Evolutionary conservation across 106 monocot species (phyloP).

Genomic region (Phalaenopsis equestris): DNA sequence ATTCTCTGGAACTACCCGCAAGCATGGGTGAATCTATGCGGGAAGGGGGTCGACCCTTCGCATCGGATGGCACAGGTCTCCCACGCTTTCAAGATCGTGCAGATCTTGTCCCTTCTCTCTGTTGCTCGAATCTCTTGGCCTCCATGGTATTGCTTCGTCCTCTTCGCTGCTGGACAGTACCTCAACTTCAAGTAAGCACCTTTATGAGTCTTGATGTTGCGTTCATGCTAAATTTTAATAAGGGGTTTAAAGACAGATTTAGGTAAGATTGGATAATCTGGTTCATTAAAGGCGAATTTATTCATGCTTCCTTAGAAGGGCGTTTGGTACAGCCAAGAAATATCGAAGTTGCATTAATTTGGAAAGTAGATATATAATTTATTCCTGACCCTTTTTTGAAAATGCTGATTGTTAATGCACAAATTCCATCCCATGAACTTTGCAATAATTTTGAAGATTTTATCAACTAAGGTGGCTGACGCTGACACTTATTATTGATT

Average conservation of each 20-base stretch:
- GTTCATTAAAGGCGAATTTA: background rate
- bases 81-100: slow-evolving; percentile 60
- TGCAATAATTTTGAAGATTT: no score
- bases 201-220: background rate
- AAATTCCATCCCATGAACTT: no score
- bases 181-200: slow-evolving; percentile 78
- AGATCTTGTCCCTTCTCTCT: slow-evolving; percentile 65
- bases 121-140: slow-evolving; percentile 47
- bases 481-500: no score
- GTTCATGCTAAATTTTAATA: background rate
- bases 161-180: slow-evolving; percentile 70
- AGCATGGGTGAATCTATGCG: slow-evolving; percentile 77
- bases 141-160: slow-evolving; percentile 39
- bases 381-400: no score
- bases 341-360: background rate
- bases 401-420: no score
- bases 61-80: slow-evolving; percentile 82
- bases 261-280: background rate
- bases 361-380: background rate
- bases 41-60: slow-evolving; percentile 59
- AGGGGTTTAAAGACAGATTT: background rate
- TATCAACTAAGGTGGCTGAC: no score
- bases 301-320: background rate
- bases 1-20: slow-evolving; percentile 67
- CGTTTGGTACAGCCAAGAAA: background rate